phyloP scores from a whole-genome alignment of 2,329 filamentous ascomycete genomes.

The Colletotrichum endophyticum region DNA sequence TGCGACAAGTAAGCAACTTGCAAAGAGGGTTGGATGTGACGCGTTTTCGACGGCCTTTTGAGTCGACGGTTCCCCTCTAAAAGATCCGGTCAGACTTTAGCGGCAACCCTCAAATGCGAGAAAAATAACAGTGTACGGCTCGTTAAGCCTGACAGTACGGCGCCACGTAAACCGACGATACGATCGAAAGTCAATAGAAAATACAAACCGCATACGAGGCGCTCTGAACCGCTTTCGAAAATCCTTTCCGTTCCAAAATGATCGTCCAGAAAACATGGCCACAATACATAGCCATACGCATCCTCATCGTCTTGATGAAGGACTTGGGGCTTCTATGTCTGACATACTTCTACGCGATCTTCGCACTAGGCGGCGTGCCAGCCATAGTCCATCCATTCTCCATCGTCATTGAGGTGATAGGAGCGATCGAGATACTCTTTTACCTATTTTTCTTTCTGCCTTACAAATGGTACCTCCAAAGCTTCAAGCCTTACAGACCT shows the following conservation, averaged over 20 bases:
- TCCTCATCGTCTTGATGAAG: conserved; percentile 2
- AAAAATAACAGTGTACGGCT: background rate
- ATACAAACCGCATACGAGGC: background rate
- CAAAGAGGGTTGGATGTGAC: background rate
- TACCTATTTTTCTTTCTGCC: conserved; percentile 47
- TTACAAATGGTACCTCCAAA: conserved; percentile 42
- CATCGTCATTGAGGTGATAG: conserved; percentile 25
- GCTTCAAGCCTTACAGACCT: conserved; percentile 6
- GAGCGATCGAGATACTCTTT: conserved; percentile 45
- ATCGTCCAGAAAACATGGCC: conserved; percentile 18
- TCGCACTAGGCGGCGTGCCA: conserved; percentile 21
- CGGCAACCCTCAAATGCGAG: background rate
- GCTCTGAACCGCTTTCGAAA: background rate
- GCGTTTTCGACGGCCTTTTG: background rate
- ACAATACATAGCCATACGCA: conserved; percentile 8
- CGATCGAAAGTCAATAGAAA: background rate
- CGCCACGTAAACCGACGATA: background rate
- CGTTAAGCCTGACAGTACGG: background rate
- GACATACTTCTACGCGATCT: conserved; percentile 23
- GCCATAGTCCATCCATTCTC: conserved; percentile 27
- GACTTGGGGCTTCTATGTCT: conserved; percentile 19
- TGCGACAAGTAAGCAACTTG: background rate
- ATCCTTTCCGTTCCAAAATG: background rate
- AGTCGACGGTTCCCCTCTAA: background rate
- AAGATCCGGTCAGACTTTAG: background rate